Evolutionary conservation across 2,329 filamentous ascomycete genomes (phyloP).

Genomic region (Lachnellula hyalina): DNA sequence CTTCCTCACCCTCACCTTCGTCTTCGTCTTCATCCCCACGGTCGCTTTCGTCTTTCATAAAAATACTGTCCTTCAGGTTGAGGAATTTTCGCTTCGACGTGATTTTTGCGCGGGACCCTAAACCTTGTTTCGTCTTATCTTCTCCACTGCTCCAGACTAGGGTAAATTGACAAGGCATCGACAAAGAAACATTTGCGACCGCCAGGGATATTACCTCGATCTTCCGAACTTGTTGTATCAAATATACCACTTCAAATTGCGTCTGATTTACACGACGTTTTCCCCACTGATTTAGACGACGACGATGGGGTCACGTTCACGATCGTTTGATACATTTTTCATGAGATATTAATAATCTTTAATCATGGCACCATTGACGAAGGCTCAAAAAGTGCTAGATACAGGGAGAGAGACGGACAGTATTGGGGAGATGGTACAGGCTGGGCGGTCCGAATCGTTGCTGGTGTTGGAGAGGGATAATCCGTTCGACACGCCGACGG

Average conservation of each 20-base stretch:
- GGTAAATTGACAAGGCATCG: too few species aligned
- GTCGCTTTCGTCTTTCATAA: background rate
- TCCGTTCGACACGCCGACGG: slow-evolving; percentile 8
- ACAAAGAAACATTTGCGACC: too few species aligned
- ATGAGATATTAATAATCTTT: too few species aligned
- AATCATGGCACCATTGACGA: slow-evolving; percentile 10
- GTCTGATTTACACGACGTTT: too few species aligned
- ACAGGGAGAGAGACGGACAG: slow-evolving; percentile 1
- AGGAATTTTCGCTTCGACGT: background rate
- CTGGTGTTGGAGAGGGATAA: slow-evolving; percentile 8
- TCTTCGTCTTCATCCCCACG: background rate
- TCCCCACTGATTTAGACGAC: background rate
- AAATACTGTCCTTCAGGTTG: background rate
- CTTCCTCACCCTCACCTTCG: background rate
- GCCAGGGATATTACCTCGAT: too few species aligned
- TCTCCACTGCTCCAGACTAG: background rate
- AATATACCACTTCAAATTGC: too few species aligned
- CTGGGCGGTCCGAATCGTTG: slow-evolving; percentile 5
- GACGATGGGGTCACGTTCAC: background rate
- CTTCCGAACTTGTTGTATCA: too few species aligned
- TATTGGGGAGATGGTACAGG: slow-evolving; percentile 7
- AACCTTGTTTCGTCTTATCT: background rate
- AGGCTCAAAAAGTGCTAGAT: slow-evolving; percentile 3
- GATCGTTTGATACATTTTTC: background rate
- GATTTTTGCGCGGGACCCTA: too few species aligned